Base-by-base conservation (phyloP, 345 rosid species). In the Mercurialis annua region DNA sequence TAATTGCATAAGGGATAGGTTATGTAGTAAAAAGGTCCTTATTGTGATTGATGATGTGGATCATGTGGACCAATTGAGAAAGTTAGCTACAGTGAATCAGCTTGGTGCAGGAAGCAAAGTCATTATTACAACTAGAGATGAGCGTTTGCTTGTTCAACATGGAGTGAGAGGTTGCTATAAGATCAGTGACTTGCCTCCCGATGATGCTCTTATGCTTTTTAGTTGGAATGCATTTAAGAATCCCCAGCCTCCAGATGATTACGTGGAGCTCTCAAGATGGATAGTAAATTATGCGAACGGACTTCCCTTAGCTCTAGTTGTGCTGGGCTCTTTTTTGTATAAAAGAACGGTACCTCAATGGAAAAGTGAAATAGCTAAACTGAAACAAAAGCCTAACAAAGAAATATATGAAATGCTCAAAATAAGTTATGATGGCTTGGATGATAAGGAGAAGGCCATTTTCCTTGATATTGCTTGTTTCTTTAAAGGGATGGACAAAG, bases 381-480 rank as follows among this genome's bases (percentile, higher is more conserved):
- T 69, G 50, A 52, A 48, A 50, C 23, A 29, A 49, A 59, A 7
- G 18, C 72, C 72, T 8, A 15, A 59, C n/a, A 50, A 51, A 38
- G 5, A 59, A 20, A 38, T 69, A 21, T 36, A 15, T 38, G 48
- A 69, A 18, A 24, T 50, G 6, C 72, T 69, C 29, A 69, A 51
- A 59, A 40, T 60, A 69, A 69, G 72, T 29, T 69, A 33, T 38
- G 72, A 69, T 26, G 66, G 72, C 10, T 20, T 69, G 46, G 72
- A 69, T 21, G 36, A 27, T 48, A 9, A 51, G 38, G 59, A 69
- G 61, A 60, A 60, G 57, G 48, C 47, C 38, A 69, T 69, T 48
- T 68, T 59, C 54, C 55, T 66, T 26, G 71, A 72, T 33, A 58
- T 65, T 49, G 78, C 71, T 1, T 75, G 78, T 53, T 75, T 75